Evolutionary conservation across 768 basidiomycete genomes (phyloP).

Genomic region (Mycena leptocephala): DNA sequence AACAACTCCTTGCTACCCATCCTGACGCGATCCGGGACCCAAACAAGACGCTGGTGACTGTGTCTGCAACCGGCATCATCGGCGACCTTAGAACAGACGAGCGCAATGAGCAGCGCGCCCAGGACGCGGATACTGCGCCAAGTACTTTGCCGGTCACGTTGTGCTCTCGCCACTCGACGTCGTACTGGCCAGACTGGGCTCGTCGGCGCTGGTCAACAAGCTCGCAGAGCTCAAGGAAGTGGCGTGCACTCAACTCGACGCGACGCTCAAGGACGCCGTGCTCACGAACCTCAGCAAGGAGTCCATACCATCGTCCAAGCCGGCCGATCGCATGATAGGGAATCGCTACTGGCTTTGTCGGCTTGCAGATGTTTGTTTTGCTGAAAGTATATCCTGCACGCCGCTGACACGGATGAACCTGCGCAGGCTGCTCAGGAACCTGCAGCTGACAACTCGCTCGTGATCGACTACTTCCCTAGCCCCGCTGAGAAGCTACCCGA

Average conservation of each 20-base stretch:
- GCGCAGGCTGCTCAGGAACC: conserved; percentile 4
- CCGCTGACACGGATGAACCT: conserved; percentile 20
- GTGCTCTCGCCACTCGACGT: neutral
- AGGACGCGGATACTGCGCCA: conserved; percentile 11
- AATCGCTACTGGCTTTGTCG: conserved; percentile 21
- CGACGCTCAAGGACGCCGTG: conserved; percentile 2
- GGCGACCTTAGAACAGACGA: neutral
- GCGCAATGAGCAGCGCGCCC: conserved; percentile 14
- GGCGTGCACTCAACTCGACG: neutral
- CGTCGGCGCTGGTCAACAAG: conserved; percentile 10
- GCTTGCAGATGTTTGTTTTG: conserved; percentile 22
- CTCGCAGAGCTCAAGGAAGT: too few species aligned
- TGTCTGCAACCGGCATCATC: conserved; percentile 3
- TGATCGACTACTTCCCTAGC: conserved; percentile 14
- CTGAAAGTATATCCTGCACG: conserved; percentile 7
- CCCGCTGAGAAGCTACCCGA: conserved; percentile 17
- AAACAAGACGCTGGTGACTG: conserved; percentile 9
- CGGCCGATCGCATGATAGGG: conserved; percentile 2
- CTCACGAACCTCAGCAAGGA: neutral
- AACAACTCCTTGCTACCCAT: conserved; percentile 21
- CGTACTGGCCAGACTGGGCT: conserved; percentile 15
- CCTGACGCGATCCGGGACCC: conserved; percentile 9
- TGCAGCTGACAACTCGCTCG: conserved; percentile 13
- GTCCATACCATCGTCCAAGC: conserved; percentile 11
- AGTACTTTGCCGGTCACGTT: too few species aligned